phyloP scores from a whole-genome alignment of 768 basidiomycete species.

The Crepidotus variabilis region DNA sequence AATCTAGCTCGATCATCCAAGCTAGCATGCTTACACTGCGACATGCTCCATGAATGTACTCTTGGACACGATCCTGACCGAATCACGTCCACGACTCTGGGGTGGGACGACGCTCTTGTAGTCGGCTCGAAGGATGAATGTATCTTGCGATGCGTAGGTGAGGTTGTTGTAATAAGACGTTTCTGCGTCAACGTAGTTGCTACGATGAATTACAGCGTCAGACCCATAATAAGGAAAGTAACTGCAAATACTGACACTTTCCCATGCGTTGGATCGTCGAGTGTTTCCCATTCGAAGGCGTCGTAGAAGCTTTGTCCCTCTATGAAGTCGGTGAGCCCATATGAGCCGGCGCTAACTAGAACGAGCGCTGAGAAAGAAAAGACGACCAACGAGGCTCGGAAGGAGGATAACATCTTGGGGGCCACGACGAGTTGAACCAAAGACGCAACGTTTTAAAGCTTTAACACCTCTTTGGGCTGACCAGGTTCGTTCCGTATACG shows the following conservation, averaged over 20 bases:
- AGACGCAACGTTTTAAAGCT: too few relatives aligned
- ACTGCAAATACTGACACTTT: conserved; percentile 43
- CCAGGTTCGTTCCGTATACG: too few relatives aligned
- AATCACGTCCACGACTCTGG: conserved; percentile 45
- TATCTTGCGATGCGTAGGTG: conserved; percentile 44
- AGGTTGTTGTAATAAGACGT: conserved; percentile 45
- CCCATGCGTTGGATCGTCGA: conserved; percentile 36
- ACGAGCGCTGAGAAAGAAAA: too few relatives aligned
- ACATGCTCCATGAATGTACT: conserved; percentile 49
- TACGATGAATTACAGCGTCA: conserved; percentile 10
- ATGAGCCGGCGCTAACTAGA: too few relatives aligned
- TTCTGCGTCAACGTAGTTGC: conserved; percentile 35
- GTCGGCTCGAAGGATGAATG: conserved; percentile 53
- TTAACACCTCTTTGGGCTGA: too few relatives aligned
- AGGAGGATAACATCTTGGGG: too few relatives aligned
- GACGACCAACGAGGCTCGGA: too few relatives aligned
- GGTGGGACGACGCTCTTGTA: conserved; percentile 38
- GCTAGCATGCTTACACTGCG: conserved; percentile 32
- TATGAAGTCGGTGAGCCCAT: too few relatives aligned
- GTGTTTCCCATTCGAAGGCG: too few relatives aligned
- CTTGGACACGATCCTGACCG: conserved; percentile 48
- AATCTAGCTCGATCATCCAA: background rate
- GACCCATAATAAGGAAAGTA: background rate
- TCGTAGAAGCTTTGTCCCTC: too few relatives aligned
- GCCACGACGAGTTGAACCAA: too few relatives aligned